Evolutionary conservation across 345 rosid genomes (phyloP).

Genomic region (Cochlearia excelsa): DNA sequence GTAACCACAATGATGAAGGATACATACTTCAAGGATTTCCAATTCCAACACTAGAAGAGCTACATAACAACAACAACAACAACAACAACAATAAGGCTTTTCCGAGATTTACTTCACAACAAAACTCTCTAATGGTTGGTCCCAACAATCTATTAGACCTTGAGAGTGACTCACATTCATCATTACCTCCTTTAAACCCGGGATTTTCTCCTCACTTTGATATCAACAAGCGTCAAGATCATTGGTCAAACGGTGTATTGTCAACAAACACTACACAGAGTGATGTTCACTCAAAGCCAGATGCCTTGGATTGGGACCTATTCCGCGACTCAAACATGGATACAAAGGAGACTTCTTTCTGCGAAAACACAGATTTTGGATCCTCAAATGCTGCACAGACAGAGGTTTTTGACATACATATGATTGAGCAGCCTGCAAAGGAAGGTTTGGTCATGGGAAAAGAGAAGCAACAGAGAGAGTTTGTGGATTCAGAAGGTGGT

Average conservation of each 20-base stretch:
- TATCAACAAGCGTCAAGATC: constrained; percentile 43
- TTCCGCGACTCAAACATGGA: constrained; percentile 37
- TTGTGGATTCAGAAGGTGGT: constrained; percentile 40
- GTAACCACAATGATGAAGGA: constrained; percentile 32
- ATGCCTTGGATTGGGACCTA: constrained; percentile 44
- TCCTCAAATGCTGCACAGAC: constrained; percentile 37
- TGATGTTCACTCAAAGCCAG: constrained; percentile 33
- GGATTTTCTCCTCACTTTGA: constrained; percentile 17
- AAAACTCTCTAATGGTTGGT: constrained; percentile 37
- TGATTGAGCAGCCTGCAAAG: constrained; percentile 34
- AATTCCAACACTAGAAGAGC: constrained; percentile 43
- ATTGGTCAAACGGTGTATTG: constrained; percentile 49
- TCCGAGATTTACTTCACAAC: constrained; percentile 23
- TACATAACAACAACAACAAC: constrained; percentile 33
- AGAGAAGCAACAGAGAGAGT: constrained; percentile 41
- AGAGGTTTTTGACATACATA: constrained; percentile 29
- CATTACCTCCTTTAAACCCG: constrained; percentile 27
- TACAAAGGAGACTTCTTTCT: constrained; percentile 32
- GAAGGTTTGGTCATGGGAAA: constrained; percentile 45
- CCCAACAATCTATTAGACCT: constrained; percentile 36
- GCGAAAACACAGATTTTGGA: constrained; percentile 37
- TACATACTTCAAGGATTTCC: constrained; percentile 33
- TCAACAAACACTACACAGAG: constrained; percentile 21
- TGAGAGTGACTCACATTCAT: too few species aligned
- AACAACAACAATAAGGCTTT: constrained; percentile 3